Base-by-base conservation (phyloP, 1,284 basidiomycete species). In the Ustilago hordei region DNA sequence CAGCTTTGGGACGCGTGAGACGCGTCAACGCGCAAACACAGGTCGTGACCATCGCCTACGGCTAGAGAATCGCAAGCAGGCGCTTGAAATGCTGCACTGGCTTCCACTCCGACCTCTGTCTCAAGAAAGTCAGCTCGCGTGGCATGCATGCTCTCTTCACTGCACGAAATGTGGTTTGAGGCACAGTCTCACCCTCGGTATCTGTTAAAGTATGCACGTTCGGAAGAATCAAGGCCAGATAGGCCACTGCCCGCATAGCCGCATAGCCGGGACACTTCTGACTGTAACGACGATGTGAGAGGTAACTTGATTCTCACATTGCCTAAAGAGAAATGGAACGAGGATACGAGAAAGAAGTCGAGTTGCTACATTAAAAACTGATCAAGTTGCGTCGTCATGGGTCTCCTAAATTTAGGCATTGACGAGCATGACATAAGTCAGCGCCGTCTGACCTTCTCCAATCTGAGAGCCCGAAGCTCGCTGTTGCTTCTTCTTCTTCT, bases 381-480 rank as follows among this genome's bases (percentile, higher is more conserved):
- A 45, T 41, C 39, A 45, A 11, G 19, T 12, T 19, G 35, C 59
- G 39, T 61, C 60, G 60, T 28, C 53, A 61, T 45, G 41, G 39
- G 60, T 61, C 13, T 28, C 19, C 19, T 45, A 1, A 17, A 13
- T 19, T 56, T 53, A 63, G 12, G 56, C 55, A 0, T 47, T n/a
- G 28, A 68, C 60, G 3, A 68, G 60, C 60, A 69, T 63, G 17
- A 69, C 66, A 31, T 69, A 69, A 6, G 19, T 17, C 8, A 67
- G 48, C 31, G 47, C 45, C 17, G 43, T 19, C n/a, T 45, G 43
- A 45, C 12, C 4, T 15, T 15, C 7, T 15, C 19, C 23, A 2
- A 15, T 28, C 19, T 43, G 31, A 32, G 38, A 4, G 7, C n/a
- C 19, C 9, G 12, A 19, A 38, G 35, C 53, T 17, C 0, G 28